Evolutionary conservation across 2,329 filamentous ascomycete species (phyloP).

Genomic region (Sclerotinia nivalis): DNA sequence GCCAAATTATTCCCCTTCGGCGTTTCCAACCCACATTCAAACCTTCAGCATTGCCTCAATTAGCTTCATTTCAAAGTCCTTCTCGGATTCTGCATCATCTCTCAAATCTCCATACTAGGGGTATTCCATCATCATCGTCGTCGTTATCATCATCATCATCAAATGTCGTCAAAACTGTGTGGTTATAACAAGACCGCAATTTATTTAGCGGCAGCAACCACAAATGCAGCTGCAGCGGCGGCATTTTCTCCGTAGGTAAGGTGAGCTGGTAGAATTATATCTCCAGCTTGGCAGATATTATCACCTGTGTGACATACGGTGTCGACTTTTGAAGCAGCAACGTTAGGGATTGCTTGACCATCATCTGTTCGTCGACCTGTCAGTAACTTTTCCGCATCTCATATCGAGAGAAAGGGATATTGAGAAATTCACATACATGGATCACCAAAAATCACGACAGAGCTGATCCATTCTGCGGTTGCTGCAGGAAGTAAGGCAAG

Average conservation of each 20-base stretch:
- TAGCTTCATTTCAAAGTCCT: no score
- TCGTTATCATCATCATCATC: neutral
- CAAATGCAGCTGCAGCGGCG: slow-evolving; percentile 44
- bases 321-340: slow-evolving; percentile 39
- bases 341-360: slow-evolving; percentile 31
- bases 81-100: neutral
- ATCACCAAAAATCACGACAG: slow-evolving; percentile 48
- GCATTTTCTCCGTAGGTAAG: slow-evolving; percentile 45
- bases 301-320: slow-evolving; percentile 54
- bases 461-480: slow-evolving; percentile 42
- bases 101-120: neutral
- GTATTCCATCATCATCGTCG: neutral
- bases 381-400: neutral
- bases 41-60: neutral
- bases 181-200: neutral
- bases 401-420: neutral
- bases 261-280: slow-evolving; percentile 46
- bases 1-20: neutral
- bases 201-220: slow-evolving; percentile 22
- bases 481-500: slow-evolving; percentile 40
- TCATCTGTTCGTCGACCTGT: slow-evolving; percentile 26
- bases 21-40: neutral
- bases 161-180: slow-evolving; percentile 11
- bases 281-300: slow-evolving; percentile 51
- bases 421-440: slow-evolving; percentile 39